phyloP scores from a whole-genome alignment of 2,329 filamentous ascomycete species.

The Aspergillus brasiliensis region DNA sequence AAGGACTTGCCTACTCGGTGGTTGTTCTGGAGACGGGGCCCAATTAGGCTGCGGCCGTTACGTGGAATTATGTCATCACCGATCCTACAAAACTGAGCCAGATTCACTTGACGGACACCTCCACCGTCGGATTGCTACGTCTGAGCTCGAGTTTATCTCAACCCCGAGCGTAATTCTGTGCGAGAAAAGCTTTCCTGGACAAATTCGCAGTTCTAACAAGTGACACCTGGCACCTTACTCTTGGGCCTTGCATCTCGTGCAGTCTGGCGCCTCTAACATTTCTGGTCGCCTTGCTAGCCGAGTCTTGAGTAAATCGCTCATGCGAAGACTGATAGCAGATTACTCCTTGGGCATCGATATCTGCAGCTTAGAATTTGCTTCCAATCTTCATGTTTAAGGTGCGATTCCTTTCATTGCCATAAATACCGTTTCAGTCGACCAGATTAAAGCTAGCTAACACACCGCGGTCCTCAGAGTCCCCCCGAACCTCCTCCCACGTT shows the following conservation, averaged over 20 bases:
- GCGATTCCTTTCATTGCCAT: constrained; percentile 4
- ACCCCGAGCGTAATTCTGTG: constrained; percentile 10
- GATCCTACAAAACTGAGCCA: constrained; percentile 22
- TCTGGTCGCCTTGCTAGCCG: constrained; percentile 19
- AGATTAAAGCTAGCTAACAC: constrained; percentile 26
- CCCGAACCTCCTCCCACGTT: constrained; percentile 26
- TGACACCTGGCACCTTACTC: neutral
- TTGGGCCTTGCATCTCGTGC: neutral
- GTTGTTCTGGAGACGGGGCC: constrained; percentile 10
- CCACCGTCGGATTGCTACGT: constrained; percentile 20
- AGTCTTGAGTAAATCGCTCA: constrained; percentile 21
- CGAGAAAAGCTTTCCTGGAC: constrained; percentile 11
- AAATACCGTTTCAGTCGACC: neutral
- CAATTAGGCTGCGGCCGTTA: constrained; percentile 27
- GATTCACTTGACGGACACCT: constrained; percentile 17
- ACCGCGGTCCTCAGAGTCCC: constrained; percentile 27
- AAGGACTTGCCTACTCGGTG: neutral
- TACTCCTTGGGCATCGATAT: constrained; percentile 24
- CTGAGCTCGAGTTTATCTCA: constrained; percentile 20
- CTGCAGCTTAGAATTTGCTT: constrained; percentile 21
- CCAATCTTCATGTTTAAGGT: constrained; percentile 26
- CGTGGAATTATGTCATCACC: constrained; percentile 32
- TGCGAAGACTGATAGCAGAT: constrained; percentile 33
- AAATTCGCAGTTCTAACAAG: neutral
- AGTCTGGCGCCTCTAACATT: constrained; percentile 11